Evolutionary conservation across 2,329 filamentous ascomycete species (phyloP), one percentile per base, ranked within the genome.

Genomic region (Colletotrichum sp.): DNA sequence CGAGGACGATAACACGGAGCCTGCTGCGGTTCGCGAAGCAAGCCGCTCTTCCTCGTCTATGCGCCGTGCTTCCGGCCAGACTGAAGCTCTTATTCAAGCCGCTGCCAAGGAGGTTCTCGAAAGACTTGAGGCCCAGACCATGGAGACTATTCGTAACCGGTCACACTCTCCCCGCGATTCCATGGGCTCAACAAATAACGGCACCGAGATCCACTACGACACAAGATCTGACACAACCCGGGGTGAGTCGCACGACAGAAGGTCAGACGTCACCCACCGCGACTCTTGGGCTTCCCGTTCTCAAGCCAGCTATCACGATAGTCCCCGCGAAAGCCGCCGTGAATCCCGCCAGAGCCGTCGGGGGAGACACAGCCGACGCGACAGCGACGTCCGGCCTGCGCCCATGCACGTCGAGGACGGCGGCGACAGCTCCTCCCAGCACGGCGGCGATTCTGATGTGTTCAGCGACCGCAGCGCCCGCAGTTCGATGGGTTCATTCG

Each of bases 401-500:
- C 28, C 69, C 5, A 32, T 60, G 7, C 68, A 78, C 24, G 8
- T 30, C 30, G 71, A 78, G 15, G 84, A 85, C 12, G 83, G 79
- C 18, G 86, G 82, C 9, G 86, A 89, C 63, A 88, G 84, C 80
- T 89, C 88, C 81, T 90, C 88, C 1, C 89, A 89, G 69, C 86
- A 90, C 75, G 88, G 88, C 34, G 84, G 85, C 59, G 89, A 91
- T 26, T 89, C 91, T 78, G 90, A 92, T 67, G 88, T 92, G 21
- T 92, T 92, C 80, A 92, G 90, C 82, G 89, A 90, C 78, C 87
- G 86, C 83, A 93, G 88, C 81, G 88, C 87, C 2, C 88, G 90
- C 52, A 92, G 89, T 81, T 92, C 91, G 2, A 81, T 91, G 71
- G 89, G 89, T 3, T 92, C 90, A 2, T 85, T 89, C 74, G 78